Evolutionary conservation across 192 early-diverging fungal species (phyloP), one percentile per base, ranked within the genome.

Genomic region (Bifiguratus adelaidae): DNA sequence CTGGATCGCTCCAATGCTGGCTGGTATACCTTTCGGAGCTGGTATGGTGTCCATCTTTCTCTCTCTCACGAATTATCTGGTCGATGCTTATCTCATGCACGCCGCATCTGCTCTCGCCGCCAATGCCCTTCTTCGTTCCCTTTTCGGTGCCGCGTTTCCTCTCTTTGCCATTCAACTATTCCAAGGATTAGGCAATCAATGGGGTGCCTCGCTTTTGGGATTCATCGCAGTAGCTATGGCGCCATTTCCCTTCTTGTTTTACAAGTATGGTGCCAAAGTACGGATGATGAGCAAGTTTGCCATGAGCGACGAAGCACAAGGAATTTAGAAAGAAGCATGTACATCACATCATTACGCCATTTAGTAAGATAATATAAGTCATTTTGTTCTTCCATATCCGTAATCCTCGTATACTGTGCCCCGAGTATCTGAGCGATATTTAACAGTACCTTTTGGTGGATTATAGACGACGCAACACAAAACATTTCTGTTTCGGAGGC

Each of bases 21-120:
- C 50, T 29, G 57, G 57, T 7, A 43, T 59, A 27, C 50, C 57
- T 0, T 53, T 53, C 24, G 57, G 50, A 4, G 47, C 53, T 36
- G 57, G 57, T 2, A 59, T 59, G 57, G 57, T 53, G 9, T 28
- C 48, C 21, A 36, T 53, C 2, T 59, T 53, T n/a, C 53, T 53
- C 26, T 25, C 45, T 26, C 50, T 50, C 7, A 59, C 52, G 32
- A 59, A 59, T 30, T 59, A 59, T 24, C 36, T 59, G 23, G 53
- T 59, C 24, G 57, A 59, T 36, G 47, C 48, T 24, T 59, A 48
- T 21, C 44, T 48, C 20, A 49, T 44, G 3, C 53, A 59, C 30
- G 50, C 47, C 15, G 50, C 57, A 0, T 59, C 50, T 3, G 50
- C 57, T 11, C 35, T 59, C 26, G 57, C 57, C 3, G 57, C 46